Evolutionary conservation across 129 eudicot genomes (phyloP), one percentile per base, ranked within the genome.

Genomic region (Artemisia annua): DNA sequence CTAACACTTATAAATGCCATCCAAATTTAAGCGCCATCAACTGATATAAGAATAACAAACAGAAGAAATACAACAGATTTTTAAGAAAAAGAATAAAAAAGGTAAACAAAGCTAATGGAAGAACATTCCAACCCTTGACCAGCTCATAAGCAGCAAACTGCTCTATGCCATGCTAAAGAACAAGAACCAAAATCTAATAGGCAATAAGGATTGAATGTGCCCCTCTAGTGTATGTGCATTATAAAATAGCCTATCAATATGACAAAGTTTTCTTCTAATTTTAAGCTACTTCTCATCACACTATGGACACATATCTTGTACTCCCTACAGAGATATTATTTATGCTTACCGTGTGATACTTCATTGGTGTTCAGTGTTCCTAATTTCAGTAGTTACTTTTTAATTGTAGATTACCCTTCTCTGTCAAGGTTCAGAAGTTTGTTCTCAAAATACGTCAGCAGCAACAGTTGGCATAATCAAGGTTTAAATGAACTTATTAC

Each of bases 381-480:
- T 61, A 5, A 72, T 74, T n/a, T 73, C 8, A 13, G 48, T 73
- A 48, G 51, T 51, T 49, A 13, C 53, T 58, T 61, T 67, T 28
- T 46, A 72, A 60, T 77, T 82, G 75, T 80, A 95, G 99, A 89
- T 88, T 67, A 95, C 99, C 53, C 99, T 95, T 60, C 96, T 95
- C 60, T 95, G 97, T 82, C 94, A 83, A 83, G 87, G 91, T 67
- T 87, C 97, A 48, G 91, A 89, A 72, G 85, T 71, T 66, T 78
- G 90, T 32, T 77, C 78, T 73, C 77, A 71, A 62, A 83, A 78
- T 82, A 79, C 87, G 75, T 95, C 99, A 81, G 78, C 89, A 59
- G 92, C 99, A 26, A 84, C 89, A 67, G 91, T 95, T 78, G 99
- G 99, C 81, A 95, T 86, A 56, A 95, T 95, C 75, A 95, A 95